Evolutionary conservation across 2,329 filamentous ascomycete species (phyloP), one percentile per base, ranked within the genome.

Genomic region (Ilyonectria robusta): DNA sequence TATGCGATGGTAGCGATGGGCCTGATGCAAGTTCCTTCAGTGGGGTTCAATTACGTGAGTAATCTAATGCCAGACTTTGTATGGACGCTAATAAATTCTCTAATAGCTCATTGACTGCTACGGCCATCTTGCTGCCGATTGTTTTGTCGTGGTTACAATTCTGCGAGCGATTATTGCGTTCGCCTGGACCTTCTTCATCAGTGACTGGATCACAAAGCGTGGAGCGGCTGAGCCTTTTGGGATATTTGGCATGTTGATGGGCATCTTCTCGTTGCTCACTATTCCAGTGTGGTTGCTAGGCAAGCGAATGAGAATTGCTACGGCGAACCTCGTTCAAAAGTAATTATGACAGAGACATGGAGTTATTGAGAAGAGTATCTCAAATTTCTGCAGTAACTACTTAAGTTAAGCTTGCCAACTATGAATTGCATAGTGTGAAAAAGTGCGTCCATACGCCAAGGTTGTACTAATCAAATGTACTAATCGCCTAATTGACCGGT

Each of bases 171-270:
- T 87, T 5, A 81, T 89, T 9, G 80, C 82, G 0, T 88, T 88
- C 69, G 82, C 84, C 0, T 89, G 86, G 85, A 86, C 84, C 0
- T 88, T 87, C 61, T 88, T 88, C 48, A 83, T 85, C 0, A 81
- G 81, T 2, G 77, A 82, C 4, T 89, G 86, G 86, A 79, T 86
- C 0, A 70, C 76, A 1, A 53, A 76, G 0, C 75, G 72, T 0
- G 87, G 87, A 0, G 70, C 82, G 1, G 81, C 86, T 0, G 76
- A 85, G 59, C 82, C 85, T 0, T 88, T 88, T 73, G 86, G 86
- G 0, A 81, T 87, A 3, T 87, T 88, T 67, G 84, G 83, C 0
- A 83, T 84, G 75, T 71, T 88, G 2, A 84, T 88, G 83, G 85
- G 83, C 0, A 29, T 86, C 0, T 88, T 89, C 70, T 74, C 80